Evolutionary conservation across 2,329 filamentous ascomycete genomes (phyloP).

Genomic region (Capronia epimyces): DNA sequence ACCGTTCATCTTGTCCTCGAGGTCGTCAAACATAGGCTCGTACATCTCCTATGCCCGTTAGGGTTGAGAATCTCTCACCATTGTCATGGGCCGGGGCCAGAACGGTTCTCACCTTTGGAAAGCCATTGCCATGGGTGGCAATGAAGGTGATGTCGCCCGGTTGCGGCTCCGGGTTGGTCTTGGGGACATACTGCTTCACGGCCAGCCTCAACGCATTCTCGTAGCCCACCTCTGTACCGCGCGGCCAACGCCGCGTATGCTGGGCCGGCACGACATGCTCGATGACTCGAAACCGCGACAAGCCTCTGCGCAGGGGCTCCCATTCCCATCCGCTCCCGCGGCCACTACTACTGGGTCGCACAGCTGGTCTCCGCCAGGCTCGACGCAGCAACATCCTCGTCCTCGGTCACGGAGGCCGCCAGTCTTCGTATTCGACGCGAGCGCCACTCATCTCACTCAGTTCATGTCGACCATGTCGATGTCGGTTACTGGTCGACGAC

Average conservation of each 20-base stretch:
- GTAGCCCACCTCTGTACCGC: conserved; percentile 49
- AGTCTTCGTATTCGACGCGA: background rate
- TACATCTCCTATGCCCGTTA: conserved; percentile 67
- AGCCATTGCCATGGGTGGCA: conserved; percentile 83
- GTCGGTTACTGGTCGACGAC: too few relatives aligned
- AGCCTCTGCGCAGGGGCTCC: background rate
- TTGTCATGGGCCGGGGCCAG: too few relatives aligned
- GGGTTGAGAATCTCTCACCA: background rate
- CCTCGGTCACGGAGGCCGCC: background rate
- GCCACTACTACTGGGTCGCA: background rate
- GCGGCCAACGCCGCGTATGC: conserved; percentile 49
- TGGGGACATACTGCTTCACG: conserved; percentile 83
- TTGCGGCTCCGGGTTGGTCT: conserved; percentile 61
- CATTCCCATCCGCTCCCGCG: background rate
- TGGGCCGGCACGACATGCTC: conserved; percentile 45
- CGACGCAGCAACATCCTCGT: conserved; percentile 5
- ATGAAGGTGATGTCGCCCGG: conserved; percentile 80
- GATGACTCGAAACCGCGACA: conserved; percentile 38
- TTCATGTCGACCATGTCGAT: too few relatives aligned
- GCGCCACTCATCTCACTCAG: too few relatives aligned
- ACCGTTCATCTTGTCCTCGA: conserved; percentile 54
- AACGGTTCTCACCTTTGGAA: conserved; percentile 63
- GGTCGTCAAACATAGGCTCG: conserved; percentile 83
- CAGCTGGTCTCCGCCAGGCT: background rate
- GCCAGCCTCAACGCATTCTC: conserved; percentile 68